Base-by-base conservation (phyloP, 495 filamentous ascomycete species). In the Aspergillus biplanus region DNA sequence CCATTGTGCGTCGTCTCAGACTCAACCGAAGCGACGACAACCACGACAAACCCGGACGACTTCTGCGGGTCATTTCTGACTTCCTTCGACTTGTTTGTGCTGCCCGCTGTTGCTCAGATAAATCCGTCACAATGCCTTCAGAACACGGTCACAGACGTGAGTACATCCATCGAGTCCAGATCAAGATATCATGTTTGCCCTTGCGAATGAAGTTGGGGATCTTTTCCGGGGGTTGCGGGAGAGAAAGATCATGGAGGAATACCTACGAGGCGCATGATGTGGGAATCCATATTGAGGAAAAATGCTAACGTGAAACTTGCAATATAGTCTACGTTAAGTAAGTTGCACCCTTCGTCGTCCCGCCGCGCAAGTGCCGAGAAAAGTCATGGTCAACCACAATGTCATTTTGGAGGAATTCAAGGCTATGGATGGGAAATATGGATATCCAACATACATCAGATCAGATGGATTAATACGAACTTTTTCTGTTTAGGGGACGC, bases 281-380 rank as follows among this genome's bases (percentile, higher is more conserved):
- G 63, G 60, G 44, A 64, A 8, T 48, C 56, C 9, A 21, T 31
- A 9, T 7, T 57, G 58, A 58, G 53, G 52, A 55, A 65, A 16
- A 33, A 44, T 66, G 69, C 78, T 83, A 75, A 80, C 72, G 54
- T 64, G 54, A 64, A 56, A 37, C 64, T 62, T 65, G 59, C 68
- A 52, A 57, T 64, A 74, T 81, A 95, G 90, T 96, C 81, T 97
- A 95, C 76, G 92, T 96, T 77, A 95, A 96, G 92, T 93, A 83
- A 91, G 90, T 89, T 75, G 54, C 42, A 46, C 59, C 52, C 34
- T 59, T 37, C 54, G 61, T 67, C 66, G 62, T 71, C 67, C 60
- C 73, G 65, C 65, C 66, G 71, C 70, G 63, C 70, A 67, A 59
- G 61, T 65, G 61, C 56, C 61, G 56, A 37, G 62, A 44, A 62